Conservation (phyloP, 2,329 filamentous ascomycete genomes). For the Apiospora pterosperma region DNA sequence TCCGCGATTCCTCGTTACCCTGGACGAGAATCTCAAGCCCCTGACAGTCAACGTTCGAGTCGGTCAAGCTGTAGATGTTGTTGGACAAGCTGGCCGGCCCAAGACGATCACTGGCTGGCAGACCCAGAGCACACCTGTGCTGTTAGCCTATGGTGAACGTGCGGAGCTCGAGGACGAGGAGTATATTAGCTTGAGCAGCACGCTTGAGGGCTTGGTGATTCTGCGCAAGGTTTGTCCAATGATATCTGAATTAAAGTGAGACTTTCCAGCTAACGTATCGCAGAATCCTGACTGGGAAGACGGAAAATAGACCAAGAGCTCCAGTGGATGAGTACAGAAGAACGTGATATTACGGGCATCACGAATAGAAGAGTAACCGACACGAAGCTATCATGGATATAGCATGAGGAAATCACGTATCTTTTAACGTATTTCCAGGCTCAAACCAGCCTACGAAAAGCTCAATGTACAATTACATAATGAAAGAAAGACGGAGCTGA, state of each 20-base stretch:
- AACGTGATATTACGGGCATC: neutral
- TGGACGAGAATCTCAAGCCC: conserved; percentile 92
- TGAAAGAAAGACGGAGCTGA: neutral
- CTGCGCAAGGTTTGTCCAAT: conserved; percentile 76
- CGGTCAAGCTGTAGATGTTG: conserved; percentile 96
- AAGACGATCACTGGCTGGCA: conserved; percentile 99
- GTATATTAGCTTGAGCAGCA: conserved; percentile 89
- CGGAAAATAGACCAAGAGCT: conserved; percentile 35
- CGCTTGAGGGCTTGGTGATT: conserved; percentile 91
- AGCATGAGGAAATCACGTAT: neutral
- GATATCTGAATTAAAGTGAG: neutral
- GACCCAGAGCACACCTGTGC: conserved; percentile 96
- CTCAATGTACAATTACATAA: conserved; percentile 4
- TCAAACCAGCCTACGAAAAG: neutral
- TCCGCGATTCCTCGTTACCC: conserved; percentile 90
- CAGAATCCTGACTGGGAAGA: conserved; percentile 55
- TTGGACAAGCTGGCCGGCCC: conserved; percentile 91
- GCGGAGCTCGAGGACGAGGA: conserved; percentile 97
- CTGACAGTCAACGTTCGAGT: conserved; percentile 95
- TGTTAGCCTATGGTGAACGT: conserved; percentile 90
- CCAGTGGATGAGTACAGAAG: neutral
- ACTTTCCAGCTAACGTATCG: conserved; percentile 8
- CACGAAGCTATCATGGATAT: neutral
- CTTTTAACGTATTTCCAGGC: neutral
- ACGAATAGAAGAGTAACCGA: neutral